Evolutionary conservation across 257 asterid genomes (phyloP).

Genomic region (Solanum virginianum): DNA sequence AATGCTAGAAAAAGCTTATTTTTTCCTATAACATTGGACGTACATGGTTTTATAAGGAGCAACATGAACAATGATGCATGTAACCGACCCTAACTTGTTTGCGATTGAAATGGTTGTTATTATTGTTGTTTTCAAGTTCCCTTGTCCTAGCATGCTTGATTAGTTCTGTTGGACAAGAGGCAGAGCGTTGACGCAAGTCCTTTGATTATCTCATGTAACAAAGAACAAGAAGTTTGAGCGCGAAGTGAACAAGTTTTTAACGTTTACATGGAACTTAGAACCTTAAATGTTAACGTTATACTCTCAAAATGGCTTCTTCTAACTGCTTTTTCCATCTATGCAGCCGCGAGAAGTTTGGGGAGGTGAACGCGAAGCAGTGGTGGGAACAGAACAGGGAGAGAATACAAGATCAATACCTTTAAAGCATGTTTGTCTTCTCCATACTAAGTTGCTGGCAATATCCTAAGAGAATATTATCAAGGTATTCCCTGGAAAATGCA

Average conservation of each 20-base stretch:
- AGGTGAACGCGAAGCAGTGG: slow-evolving; percentile 85
- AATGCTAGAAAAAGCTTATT: too few relatives aligned
- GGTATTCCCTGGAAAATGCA: not conserved
- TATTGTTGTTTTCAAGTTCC: not conserved
- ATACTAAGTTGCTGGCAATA: not conserved
- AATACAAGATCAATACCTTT: slow-evolving; percentile 81
- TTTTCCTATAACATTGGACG: not conserved
- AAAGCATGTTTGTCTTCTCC: not conserved
- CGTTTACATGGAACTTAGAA: not conserved
- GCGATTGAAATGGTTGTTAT: not conserved
- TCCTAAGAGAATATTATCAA: not conserved
- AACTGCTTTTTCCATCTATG: not conserved
- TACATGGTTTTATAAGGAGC: not conserved
- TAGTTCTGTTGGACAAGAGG: not conserved
- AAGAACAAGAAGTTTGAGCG: not conserved
- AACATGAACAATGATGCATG: not conserved
- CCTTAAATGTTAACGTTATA: not conserved
- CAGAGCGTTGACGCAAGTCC: not conserved
- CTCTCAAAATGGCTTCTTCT: not conserved
- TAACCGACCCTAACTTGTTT: not conserved
- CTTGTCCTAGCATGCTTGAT: not conserved
- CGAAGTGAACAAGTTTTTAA: not conserved
- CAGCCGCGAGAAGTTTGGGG: slow-evolving; percentile 91
- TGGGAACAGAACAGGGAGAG: slow-evolving; percentile 97
- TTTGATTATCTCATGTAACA: not conserved